Conservation (phyloP, 108 stramenopile genomes). For the Cyclostephanos tholiformis region DNA sequence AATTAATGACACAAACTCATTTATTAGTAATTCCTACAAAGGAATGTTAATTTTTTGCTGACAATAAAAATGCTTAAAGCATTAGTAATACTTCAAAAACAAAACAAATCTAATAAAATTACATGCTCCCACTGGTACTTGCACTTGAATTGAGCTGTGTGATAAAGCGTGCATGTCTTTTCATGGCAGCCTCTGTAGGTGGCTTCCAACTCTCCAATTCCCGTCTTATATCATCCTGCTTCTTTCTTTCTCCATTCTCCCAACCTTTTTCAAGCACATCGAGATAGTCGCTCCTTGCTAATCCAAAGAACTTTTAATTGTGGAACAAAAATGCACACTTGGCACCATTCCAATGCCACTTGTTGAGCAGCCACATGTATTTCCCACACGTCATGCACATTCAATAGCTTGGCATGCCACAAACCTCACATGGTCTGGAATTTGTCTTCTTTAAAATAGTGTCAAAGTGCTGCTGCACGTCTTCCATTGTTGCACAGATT, state of each 20-base stretch:
- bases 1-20: too few species aligned
- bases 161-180: neutral
- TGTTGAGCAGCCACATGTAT: neutral
- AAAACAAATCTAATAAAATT: too few species aligned
- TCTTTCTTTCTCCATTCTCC: neutral
- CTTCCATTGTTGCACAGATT: neutral
- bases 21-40: too few species aligned
- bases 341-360: neutral
- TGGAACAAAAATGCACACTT: too few species aligned
- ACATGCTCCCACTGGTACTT: too few species aligned
- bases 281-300: slow-evolving; percentile 1
- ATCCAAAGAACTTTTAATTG: neutral
- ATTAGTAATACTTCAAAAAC: too few species aligned
- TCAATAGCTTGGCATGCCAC: neutral
- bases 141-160: neutral
- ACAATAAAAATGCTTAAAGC: too few species aligned
- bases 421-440: neutral
- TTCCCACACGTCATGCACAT: neutral
- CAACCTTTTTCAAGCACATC: neutral
- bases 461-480: neutral
- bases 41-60: too few species aligned
- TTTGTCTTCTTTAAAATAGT: neutral
- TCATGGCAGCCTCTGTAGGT: neutral
- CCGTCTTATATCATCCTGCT: neutral
- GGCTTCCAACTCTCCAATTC: neutral